These are phyloP conservation scores for Eimeria brunetti DNA, from an alignment of 169 alveolate genomes.

Conservation along the genomic window DNA sequence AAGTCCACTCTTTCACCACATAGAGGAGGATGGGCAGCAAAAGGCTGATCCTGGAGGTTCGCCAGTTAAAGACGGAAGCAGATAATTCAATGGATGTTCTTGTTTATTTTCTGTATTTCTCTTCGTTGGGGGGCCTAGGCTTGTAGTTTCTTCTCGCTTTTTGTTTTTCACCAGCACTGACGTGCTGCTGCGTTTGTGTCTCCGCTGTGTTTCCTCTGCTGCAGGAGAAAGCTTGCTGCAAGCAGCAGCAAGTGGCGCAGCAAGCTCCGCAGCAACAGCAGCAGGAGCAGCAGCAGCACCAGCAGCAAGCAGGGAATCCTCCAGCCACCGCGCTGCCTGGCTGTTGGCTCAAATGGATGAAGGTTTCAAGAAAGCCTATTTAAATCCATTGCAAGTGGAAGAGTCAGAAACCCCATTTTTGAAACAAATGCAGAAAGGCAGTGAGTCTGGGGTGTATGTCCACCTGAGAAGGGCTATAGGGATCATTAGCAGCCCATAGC, in stretches of 20 bases:
- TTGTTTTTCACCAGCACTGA: background rate
- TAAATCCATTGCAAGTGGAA: conserved; percentile 7
- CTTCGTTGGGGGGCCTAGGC: too few species aligned
- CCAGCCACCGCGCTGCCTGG: background rate
- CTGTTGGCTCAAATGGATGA: background rate
- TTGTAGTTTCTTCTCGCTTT: background rate
- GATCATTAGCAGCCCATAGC: background rate
- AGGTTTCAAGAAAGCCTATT: conserved; percentile 9
- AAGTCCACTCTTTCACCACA: background rate
- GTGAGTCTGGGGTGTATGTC: background rate
- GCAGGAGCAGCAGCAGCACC: background rate
- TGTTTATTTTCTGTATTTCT: too few species aligned
- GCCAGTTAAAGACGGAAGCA: too few species aligned
- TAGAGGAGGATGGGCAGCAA: too few species aligned
- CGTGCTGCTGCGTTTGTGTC: too few species aligned
- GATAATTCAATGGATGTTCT: too few species aligned
- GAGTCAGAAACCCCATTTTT: background rate
- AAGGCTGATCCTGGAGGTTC: background rate
- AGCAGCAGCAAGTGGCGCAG: background rate
- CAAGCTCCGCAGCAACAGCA: background rate
- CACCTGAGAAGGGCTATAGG: background rate
- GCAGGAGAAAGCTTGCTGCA: background rate
- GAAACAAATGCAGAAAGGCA: conserved; percentile 8
- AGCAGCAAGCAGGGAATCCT: background rate
- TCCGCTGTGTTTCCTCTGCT: background rate